Percentiles rank a stretch among this genome's conserved stretches.
phyloP scores from a whole-genome alignment of 1,284 basidiomycete genomes.

The Hortiboletus rubellus region DNA sequence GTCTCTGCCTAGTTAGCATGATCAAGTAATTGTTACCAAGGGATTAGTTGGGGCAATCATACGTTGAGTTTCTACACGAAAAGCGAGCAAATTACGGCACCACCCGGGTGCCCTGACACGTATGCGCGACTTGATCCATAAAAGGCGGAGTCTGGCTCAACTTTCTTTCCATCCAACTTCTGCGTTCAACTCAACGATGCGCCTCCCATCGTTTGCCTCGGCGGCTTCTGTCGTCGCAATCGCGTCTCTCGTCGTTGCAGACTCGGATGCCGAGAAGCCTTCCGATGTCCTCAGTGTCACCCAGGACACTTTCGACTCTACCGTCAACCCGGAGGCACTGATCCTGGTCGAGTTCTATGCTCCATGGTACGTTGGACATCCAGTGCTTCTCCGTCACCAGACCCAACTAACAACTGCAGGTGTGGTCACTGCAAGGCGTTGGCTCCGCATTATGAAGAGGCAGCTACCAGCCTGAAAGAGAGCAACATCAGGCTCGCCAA shows the following conservation, averaged over 20 bases:
- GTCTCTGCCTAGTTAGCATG: background rate
- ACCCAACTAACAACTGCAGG: slow-evolving; percentile 41
- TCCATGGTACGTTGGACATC: slow-evolving; percentile 62
- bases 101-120: slow-evolving; percentile 25
- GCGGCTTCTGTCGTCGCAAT: slow-evolving; percentile 55
- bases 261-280: slow-evolving; percentile 51
- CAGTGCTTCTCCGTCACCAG: background rate
- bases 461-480: slow-evolving; percentile 89
- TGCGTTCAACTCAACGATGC: slow-evolving; percentile 49
- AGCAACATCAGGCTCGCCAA: slow-evolving; percentile 92
- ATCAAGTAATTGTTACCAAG: background rate
- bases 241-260: slow-evolving; percentile 55
- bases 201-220: slow-evolving; percentile 54
- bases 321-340: slow-evolving; percentile 71
- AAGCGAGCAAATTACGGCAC: background rate
- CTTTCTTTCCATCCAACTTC: background rate
- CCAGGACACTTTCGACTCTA: slow-evolving; percentile 66
- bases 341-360: slow-evolving; percentile 97
- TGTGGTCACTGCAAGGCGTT: slow-evolving; percentile 92
- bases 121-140: slow-evolving; percentile 29
- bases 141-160: slow-evolving; percentile 11
- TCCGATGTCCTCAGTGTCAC: slow-evolving; percentile 87
- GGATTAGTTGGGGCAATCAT: too few relatives aligned
- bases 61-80: background rate
- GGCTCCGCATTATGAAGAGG: slow-evolving; percentile 94